phyloP scores from a whole-genome alignment of 202 grass and related monocot species.

The Schoenoplectus tabernaemontani region DNA sequence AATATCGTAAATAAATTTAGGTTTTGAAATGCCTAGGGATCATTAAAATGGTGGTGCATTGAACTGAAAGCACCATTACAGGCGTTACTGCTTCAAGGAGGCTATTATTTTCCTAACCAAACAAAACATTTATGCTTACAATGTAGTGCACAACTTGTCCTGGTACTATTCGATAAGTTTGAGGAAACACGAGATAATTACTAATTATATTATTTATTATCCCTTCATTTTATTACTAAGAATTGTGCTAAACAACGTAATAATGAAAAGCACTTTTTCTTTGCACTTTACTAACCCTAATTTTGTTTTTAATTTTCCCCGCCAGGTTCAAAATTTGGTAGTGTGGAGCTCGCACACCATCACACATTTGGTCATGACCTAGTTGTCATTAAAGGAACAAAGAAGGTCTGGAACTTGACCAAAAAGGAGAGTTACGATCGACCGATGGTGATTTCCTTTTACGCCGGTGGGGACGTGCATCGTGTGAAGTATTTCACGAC shows the following conservation, averaged over 20 bases:
- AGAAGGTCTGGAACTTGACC: conserved; percentile 91
- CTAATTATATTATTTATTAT: not conserved
- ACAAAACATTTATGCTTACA: not conserved
- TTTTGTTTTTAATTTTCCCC: not conserved
- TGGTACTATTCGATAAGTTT: not conserved
- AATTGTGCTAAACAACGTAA: not conserved
- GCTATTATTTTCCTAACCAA: not conserved
- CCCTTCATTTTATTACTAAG: not conserved
- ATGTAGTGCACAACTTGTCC: not conserved
- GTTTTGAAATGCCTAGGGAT: not conserved
- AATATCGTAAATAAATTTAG: not conserved
- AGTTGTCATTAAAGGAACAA: conserved; percentile 75
- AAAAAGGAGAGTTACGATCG: conserved; percentile 69
- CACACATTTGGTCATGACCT: conserved; percentile 96
- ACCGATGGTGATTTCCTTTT: conserved; percentile 75
- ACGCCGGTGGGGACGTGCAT: conserved; percentile 72
- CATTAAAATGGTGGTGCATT: not conserved
- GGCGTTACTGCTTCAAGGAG: not conserved
- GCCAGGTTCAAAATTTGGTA: conserved; percentile 65
- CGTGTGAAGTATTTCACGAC: conserved; percentile 73
- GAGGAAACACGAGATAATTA: not conserved
- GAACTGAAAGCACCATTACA: not conserved
- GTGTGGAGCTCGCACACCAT: conserved; percentile 84
- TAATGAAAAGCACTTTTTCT: not conserved
- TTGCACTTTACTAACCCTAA: not conserved